These are phyloP conservation scores for Pichia sp. DNA, from an alignment of 1,139 yeast species.

Conservation along the genomic window DNA sequence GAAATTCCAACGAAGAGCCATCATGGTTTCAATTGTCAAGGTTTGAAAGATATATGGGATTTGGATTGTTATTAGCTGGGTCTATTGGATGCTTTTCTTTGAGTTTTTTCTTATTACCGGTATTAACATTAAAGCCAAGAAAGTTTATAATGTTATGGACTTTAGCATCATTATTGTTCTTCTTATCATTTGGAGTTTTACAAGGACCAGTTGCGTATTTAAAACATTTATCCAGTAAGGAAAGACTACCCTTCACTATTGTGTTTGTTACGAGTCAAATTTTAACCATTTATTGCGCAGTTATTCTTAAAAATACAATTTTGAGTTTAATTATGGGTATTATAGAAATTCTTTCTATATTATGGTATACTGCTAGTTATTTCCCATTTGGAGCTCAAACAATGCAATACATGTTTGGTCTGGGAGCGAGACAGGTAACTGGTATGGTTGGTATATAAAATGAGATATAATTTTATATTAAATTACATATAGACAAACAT, in stretches of 20 bases:
- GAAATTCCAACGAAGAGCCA: constrained; percentile 40
- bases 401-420: constrained; percentile 63
- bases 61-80: constrained; percentile 68
- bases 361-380: constrained; percentile 84
- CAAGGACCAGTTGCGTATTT: constrained; percentile 86
- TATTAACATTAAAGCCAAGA: constrained; percentile 80
- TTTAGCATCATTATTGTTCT: constrained; percentile 79
- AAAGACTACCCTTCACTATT: constrained; percentile 69
- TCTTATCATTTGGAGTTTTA: constrained; percentile 79
- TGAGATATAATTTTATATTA: not conserved
- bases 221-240: constrained; percentile 65
- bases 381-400: constrained; percentile 95
- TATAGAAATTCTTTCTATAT: constrained; percentile 73
- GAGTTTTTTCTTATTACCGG: constrained; percentile 81
- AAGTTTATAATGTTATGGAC: constrained; percentile 92
- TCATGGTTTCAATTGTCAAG: constrained; percentile 57
- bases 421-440: constrained; percentile 71
- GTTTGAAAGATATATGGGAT: constrained; percentile 74
- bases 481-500: not conserved
- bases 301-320: constrained; percentile 56
- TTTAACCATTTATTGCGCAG: constrained; percentile 34
- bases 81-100: constrained; percentile 72
- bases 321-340: constrained; percentile 70
- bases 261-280: constrained; percentile 55
- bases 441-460: constrained; percentile 37